Evolutionary conservation across 2,329 filamentous ascomycete species (phyloP).

Genomic region (Penicillium thymicola): DNA sequence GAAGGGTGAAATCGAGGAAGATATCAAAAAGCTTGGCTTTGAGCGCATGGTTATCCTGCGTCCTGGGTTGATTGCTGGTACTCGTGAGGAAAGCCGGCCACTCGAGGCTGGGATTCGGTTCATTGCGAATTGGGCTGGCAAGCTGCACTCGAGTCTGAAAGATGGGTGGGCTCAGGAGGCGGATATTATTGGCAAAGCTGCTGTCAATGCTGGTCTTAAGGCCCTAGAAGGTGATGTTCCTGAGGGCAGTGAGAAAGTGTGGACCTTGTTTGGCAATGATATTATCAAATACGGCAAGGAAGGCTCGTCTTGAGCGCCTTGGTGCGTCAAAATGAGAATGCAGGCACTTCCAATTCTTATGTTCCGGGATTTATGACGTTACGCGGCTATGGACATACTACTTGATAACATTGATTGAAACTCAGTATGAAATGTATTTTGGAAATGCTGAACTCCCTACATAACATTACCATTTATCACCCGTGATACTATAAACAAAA

Average conservation of each 20-base stretch:
- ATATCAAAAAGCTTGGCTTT: slow-evolving; percentile 68
- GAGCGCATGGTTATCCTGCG: slow-evolving; percentile 71
- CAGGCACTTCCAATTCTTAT: background rate
- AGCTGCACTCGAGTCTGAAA: slow-evolving; percentile 52
- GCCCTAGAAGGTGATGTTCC: slow-evolving; percentile 41
- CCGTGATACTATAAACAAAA: background rate
- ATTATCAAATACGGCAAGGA: slow-evolving; percentile 34
- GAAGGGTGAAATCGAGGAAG: slow-evolving; percentile 85
- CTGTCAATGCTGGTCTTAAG: slow-evolving; percentile 38
- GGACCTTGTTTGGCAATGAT: slow-evolving; percentile 37
- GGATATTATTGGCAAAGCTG: slow-evolving; percentile 59
- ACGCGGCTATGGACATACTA: background rate
- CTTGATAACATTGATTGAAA: background rate
- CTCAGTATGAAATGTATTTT: background rate
- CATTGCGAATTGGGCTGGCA: slow-evolving; percentile 56
- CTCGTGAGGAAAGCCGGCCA: slow-evolving; percentile 59
- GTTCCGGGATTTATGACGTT: background rate
- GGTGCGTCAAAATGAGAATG: background rate
- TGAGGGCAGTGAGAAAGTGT: slow-evolving; percentile 40
- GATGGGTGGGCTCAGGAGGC: slow-evolving; percentile 72
- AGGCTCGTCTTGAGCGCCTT: background rate
- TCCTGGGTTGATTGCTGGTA: slow-evolving; percentile 73
- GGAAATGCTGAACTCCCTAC: background rate
- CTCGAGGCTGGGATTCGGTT: slow-evolving; percentile 57
- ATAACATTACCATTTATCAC: background rate